These are phyloP conservation scores for Thermothelomyces thermophilus DNA, from an alignment of 2,329 filamentous ascomycete genomes.

Conservation along the genomic window DNA sequence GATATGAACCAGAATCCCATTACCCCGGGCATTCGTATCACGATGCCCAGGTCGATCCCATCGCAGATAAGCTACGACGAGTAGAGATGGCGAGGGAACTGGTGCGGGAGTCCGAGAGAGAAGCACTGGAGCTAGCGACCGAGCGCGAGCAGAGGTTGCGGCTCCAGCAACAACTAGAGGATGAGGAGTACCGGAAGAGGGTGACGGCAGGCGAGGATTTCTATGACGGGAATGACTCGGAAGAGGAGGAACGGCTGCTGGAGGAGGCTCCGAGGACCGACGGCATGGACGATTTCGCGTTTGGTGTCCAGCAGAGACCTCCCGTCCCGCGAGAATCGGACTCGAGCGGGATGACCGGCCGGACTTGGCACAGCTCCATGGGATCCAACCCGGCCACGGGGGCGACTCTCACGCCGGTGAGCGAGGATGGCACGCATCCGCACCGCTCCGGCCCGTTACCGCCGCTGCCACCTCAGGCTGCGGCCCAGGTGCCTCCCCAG, in stretches of 20 bases:
- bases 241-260: conserved; percentile 69
- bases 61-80: conserved; percentile 53
- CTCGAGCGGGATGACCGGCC: conserved; percentile 70
- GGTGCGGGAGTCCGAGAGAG: conserved; percentile 65
- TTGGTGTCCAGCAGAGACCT: conserved; percentile 59
- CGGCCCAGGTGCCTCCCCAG: conserved; percentile 39
- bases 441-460: conserved; percentile 30
- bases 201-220: conserved; percentile 43
- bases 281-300: conserved; percentile 74
- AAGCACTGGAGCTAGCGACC: conserved; percentile 56
- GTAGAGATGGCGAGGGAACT: conserved; percentile 71
- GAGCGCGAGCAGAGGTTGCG: conserved; percentile 51
- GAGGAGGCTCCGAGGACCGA: conserved; percentile 86
- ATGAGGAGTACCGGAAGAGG: conserved; percentile 37
- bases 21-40: conserved; percentile 30
- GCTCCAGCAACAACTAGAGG: conserved; percentile 34
- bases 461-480: conserved; percentile 44
- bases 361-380: conserved; percentile 74
- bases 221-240: conserved; percentile 57
- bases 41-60: conserved; percentile 37
- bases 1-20: conserved; percentile 57
- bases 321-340: conserved; percentile 71
- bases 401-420: conserved; percentile 66
- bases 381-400: conserved; percentile 65
- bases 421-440: conserved; percentile 44